These are phyloP conservation scores for Fusarium longipes DNA, from an alignment of 2,329 filamentous ascomycete species.

Conservation along the genomic window DNA sequence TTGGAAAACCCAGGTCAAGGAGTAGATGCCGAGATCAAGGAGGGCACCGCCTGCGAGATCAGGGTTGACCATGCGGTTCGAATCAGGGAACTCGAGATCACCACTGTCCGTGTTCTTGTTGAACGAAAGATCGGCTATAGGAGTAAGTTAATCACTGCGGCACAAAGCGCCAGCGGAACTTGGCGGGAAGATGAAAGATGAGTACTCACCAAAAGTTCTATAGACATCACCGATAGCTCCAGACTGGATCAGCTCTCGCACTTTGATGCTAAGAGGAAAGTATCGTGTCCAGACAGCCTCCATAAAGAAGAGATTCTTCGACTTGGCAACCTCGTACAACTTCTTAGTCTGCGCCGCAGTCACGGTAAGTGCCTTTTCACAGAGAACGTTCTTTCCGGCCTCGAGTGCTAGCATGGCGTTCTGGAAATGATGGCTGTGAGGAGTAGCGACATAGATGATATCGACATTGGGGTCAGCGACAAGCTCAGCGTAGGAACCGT, in stretches of 20 bases:
- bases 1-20: slow-evolving; percentile 91
- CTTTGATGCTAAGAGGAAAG: slow-evolving; percentile 83
- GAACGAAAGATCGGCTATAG: slow-evolving; percentile 69
- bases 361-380: slow-evolving; percentile 90
- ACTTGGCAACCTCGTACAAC: slow-evolving; percentile 76
- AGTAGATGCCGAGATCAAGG: slow-evolving; percentile 88
- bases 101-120: slow-evolving; percentile 68
- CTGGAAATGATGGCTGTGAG: slow-evolving; percentile 93
- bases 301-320: slow-evolving; percentile 82
- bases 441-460: slow-evolving; percentile 89
- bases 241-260: slow-evolving; percentile 71
- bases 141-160: slow-evolving; percentile 12
- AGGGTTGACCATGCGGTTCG: slow-evolving; percentile 82
- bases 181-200: neutral
- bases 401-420: slow-evolving; percentile 87
- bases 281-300: slow-evolving; percentile 92
- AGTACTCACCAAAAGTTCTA: slow-evolving; percentile 64
- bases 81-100: slow-evolving; percentile 66
- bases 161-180: neutral
- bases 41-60: slow-evolving; percentile 85
- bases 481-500: slow-evolving; percentile 85
- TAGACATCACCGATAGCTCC: slow-evolving; percentile 70
- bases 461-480: slow-evolving; percentile 83
- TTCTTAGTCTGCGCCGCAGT: slow-evolving; percentile 81
- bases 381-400: slow-evolving; percentile 88